Evolutionary conservation across 192 early-diverging fungal genomes (phyloP).

Genomic region (Backusella tarrabulga): DNA sequence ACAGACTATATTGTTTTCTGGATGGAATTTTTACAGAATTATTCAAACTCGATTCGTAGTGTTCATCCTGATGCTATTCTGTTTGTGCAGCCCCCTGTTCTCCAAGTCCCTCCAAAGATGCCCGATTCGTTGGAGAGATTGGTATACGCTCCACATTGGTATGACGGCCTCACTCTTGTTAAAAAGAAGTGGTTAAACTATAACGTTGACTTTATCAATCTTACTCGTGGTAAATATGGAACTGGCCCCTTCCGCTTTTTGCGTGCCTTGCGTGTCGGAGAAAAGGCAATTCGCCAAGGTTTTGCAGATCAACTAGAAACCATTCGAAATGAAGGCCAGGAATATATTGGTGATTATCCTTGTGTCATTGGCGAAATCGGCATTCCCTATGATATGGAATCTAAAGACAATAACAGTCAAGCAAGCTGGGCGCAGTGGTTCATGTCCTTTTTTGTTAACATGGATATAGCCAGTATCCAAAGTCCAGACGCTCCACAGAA

Average conservation of each 20-base stretch:
- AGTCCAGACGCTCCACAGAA: slow-evolving; percentile 42
- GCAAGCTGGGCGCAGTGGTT: slow-evolving; percentile 17
- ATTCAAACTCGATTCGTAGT: slow-evolving; percentile 37
- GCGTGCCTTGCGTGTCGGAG: slow-evolving; percentile 49
- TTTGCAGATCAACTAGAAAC: slow-evolving; percentile 47
- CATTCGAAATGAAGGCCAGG: slow-evolving; percentile 46
- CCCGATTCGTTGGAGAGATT: slow-evolving; percentile 38
- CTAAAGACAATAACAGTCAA: slow-evolving; percentile 22
- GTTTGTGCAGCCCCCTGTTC: slow-evolving; percentile 58
- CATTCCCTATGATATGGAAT: slow-evolving; percentile 54
- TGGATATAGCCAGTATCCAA: slow-evolving; percentile 4
- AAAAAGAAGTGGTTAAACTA: slow-evolving; percentile 59
- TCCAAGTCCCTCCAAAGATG: slow-evolving; percentile 47
- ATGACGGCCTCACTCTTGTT: slow-evolving; percentile 57
- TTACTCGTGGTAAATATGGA: slow-evolving; percentile 54
- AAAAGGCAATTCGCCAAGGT: slow-evolving; percentile 50
- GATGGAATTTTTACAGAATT: slow-evolving; percentile 42
- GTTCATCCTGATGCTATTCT: slow-evolving; percentile 50
- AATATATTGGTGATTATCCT: slow-evolving; percentile 45
- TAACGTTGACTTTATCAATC: slow-evolving; percentile 54
- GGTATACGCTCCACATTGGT: slow-evolving; percentile 59
- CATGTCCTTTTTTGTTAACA: neutral
- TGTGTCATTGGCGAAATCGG: slow-evolving; percentile 52
- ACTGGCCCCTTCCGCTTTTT: slow-evolving; percentile 39
- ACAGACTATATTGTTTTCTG: slow-evolving; percentile 39